Evolutionary conservation across 345 rosid genomes (phyloP).

Genomic region (Combretum micranthum): DNA sequence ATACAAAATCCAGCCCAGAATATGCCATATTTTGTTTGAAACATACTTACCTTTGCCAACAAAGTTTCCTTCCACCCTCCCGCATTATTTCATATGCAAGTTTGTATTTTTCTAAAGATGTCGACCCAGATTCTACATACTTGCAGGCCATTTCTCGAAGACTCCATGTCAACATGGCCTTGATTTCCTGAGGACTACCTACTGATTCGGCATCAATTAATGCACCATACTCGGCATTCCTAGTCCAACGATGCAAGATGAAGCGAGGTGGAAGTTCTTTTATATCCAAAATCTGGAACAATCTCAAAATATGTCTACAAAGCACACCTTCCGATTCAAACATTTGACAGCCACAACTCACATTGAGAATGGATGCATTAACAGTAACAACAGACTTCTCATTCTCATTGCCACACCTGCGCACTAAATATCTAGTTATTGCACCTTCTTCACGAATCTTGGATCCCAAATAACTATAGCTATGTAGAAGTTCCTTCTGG

Average conservation of each 20-base stretch:
- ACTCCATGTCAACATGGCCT: slow-evolving; percentile 79
- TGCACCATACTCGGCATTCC: slow-evolving; percentile 64
- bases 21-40: neutral
- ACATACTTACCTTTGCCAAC: slow-evolving; percentile 50
- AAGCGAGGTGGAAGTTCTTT: slow-evolving; percentile 67
- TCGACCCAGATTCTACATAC: slow-evolving; percentile 63
- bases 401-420: slow-evolving; percentile 58
- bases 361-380: slow-evolving; percentile 48
- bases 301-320: slow-evolving; percentile 72
- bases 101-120: slow-evolving; percentile 68
- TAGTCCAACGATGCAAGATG: slow-evolving; percentile 80
- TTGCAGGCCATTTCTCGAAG: slow-evolving; percentile 77
- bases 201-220: slow-evolving; percentile 53
- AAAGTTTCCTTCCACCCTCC: slow-evolving; percentile 74
- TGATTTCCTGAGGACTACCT: slow-evolving; percentile 48
- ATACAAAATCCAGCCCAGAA: slow-evolving; percentile 13
- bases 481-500: slow-evolving; percentile 70
- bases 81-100: slow-evolving; percentile 75
- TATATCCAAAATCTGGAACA: slow-evolving; percentile 58
- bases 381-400: slow-evolving; percentile 69
- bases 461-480: slow-evolving; percentile 52
- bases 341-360: slow-evolving; percentile 84
- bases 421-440: slow-evolving; percentile 56
- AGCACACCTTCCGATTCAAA: slow-evolving; percentile 84
- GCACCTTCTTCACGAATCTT: slow-evolving; percentile 75